A percentile compares a stretch with the other conserved stretches of the same genome.
Conservation (phyloP, 148 eudicot genomes). For the Polygonum aviculare region DNA sequence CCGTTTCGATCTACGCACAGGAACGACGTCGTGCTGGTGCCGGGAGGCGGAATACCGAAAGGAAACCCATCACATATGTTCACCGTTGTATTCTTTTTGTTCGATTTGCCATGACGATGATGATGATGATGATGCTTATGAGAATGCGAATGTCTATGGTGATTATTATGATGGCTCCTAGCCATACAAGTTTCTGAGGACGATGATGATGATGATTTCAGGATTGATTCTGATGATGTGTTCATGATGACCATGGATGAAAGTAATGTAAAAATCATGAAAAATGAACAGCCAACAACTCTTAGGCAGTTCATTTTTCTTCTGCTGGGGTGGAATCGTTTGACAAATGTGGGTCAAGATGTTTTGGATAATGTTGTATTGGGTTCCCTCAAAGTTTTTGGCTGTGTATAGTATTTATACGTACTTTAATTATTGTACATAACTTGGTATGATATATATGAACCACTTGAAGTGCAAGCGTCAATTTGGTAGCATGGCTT, state of each 20-base stretch:
- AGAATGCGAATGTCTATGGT: not conserved
- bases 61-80: constrained; percentile 67
- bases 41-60: constrained; percentile 58
- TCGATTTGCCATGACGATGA: not conserved
- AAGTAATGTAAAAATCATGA: constrained; percentile 9
- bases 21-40: constrained; percentile 44
- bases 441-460: not conserved
- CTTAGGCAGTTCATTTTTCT: constrained; percentile 23
- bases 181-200: not conserved
- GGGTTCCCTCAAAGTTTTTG: not conserved
- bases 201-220: constrained; percentile 24
- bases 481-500: constrained; percentile 48
- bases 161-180: not conserved
- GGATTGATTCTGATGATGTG: constrained; percentile 12
- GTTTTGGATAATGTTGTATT: not conserved
- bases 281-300: constrained; percentile 20
- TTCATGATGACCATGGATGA: constrained; percentile 5
- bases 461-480: constrained; percentile 69
- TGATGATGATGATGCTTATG: not conserved
- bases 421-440: not conserved
- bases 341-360: not conserved
- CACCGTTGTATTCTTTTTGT: constrained; percentile 4
- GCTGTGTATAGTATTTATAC: not conserved
- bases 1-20: constrained; percentile 81
- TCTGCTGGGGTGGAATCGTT: not conserved